Evolutionary conservation across 139 green algal genomes (phyloP).

Genomic region (Chlorella sp.): DNA sequence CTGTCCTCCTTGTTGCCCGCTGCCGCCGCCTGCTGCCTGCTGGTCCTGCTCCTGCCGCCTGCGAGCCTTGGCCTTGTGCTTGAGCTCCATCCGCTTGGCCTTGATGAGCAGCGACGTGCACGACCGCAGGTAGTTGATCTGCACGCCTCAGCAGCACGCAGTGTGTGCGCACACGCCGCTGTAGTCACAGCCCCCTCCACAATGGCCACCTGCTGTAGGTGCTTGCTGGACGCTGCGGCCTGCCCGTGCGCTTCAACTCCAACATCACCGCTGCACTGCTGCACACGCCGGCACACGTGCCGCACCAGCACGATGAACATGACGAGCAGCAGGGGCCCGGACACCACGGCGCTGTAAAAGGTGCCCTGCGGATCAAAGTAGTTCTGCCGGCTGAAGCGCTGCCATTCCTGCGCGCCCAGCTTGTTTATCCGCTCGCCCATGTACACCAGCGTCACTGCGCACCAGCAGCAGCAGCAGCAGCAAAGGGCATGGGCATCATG

Average conservation of each 20-base stretch:
- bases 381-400: slow-evolving; percentile 32
- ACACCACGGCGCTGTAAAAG: slow-evolving; percentile 43
- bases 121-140: slow-evolving; percentile 36
- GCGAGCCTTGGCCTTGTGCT: slow-evolving; percentile 11
- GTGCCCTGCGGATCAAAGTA: slow-evolving; percentile 50
- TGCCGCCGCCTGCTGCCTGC: neutral
- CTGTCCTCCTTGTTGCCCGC: neutral
- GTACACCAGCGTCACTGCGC: slow-evolving; percentile 24
- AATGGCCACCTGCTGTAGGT: no score
- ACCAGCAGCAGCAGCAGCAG: no score
- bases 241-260: no score
- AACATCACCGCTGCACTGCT: no score
- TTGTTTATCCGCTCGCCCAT: slow-evolving; percentile 39
- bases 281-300: no score
- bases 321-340: slow-evolving; percentile 33
- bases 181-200: no score
- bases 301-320: slow-evolving; percentile 48
- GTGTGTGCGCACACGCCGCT: neutral
- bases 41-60: neutral
- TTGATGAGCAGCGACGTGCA: slow-evolving; percentile 26
- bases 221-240: no score
- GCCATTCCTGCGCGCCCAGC: slow-evolving; percentile 36
- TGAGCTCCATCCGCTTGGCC: slow-evolving; percentile 32
- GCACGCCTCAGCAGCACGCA: slow-evolving; percentile 4
- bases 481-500: no score